phyloP scores from a whole-genome alignment of 1,284 basidiomycete genomes.

The Uromyces viciae-fabae region DNA sequence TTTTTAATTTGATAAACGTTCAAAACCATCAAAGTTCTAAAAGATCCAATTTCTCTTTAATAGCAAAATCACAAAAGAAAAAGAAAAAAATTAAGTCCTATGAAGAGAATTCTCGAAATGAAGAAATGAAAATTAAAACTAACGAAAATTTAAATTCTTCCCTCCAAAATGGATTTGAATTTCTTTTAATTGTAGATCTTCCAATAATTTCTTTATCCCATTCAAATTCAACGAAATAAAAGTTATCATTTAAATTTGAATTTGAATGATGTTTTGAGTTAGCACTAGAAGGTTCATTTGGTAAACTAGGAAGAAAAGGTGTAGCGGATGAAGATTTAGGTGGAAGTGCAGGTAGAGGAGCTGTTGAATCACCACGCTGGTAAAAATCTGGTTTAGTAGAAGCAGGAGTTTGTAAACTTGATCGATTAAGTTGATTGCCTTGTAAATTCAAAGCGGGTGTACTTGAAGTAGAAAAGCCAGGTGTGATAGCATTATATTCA shows the following conservation, averaged over 20 bases:
- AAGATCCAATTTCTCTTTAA: conserved; percentile 32
- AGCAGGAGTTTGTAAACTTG: not conserved
- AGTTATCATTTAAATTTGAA: conserved; percentile 9
- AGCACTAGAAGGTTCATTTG: not conserved
- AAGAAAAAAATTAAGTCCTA: not conserved
- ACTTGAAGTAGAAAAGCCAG: conserved; percentile 3
- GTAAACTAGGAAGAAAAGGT: not conserved
- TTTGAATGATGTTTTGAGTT: not conserved
- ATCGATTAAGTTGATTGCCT: not conserved
- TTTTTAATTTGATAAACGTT: conserved; percentile 43
- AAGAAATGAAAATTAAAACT: not conserved
- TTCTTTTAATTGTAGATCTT: conserved; percentile 36
- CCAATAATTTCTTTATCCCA: conserved; percentile 37
- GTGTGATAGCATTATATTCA: not conserved
- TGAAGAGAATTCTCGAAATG: not conserved
- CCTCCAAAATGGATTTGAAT: conserved; percentile 35
- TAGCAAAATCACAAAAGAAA: not conserved
- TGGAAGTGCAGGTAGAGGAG: not conserved
- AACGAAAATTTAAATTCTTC: conserved; percentile 36
- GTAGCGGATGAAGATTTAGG: not conserved
- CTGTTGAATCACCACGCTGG: not conserved
- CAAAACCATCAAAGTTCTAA: conserved; percentile 13
- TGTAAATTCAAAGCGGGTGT: not conserved
- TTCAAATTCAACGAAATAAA: conserved; percentile 40
- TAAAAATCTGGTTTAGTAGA: not conserved